Conservation (phyloP, 2,329 filamentous ascomycete genomes). For the Penicillium sp. region DNA sequence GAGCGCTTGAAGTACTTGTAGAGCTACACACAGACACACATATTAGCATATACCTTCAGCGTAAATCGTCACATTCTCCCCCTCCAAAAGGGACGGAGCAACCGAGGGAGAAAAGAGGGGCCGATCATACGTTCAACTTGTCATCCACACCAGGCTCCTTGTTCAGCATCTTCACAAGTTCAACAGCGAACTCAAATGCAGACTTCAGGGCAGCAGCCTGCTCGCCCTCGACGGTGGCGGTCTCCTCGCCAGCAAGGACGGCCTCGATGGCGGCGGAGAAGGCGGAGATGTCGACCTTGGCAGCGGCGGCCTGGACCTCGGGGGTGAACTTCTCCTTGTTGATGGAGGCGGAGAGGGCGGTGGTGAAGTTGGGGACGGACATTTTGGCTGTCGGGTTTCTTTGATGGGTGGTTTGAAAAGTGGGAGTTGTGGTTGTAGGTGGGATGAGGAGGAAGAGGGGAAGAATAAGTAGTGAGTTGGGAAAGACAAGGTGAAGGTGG, state of each 20-base stretch:
- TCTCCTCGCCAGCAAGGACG: constrained; percentile 10
- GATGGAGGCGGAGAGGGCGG: constrained; percentile 22
- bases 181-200: constrained; percentile 28
- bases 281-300: constrained; percentile 21
- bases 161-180: constrained; percentile 25
- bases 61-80: too few relatives aligned
- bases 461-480: too few relatives aligned
- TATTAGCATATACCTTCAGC: too few relatives aligned
- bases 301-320: constrained; percentile 23
- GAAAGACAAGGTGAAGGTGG: too few relatives aligned
- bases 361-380: constrained; percentile 23
- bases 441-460: background rate
- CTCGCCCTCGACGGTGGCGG: constrained; percentile 10
- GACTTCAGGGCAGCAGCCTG: too few relatives aligned
- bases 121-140: too few relatives aligned
- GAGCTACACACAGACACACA: too few relatives aligned
- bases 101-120: constrained; percentile 19
- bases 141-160: too few relatives aligned
- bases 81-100: constrained; percentile 21
- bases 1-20: constrained; percentile 38
- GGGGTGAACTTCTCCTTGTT: constrained; percentile 23
- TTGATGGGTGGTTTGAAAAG: too few relatives aligned
- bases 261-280: constrained; percentile 21
- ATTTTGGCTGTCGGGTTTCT: too few relatives aligned
- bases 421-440: too few relatives aligned